Conservation (phyloP, 2,329 filamentous ascomycete species). For the Venturia aucupariae region DNA sequence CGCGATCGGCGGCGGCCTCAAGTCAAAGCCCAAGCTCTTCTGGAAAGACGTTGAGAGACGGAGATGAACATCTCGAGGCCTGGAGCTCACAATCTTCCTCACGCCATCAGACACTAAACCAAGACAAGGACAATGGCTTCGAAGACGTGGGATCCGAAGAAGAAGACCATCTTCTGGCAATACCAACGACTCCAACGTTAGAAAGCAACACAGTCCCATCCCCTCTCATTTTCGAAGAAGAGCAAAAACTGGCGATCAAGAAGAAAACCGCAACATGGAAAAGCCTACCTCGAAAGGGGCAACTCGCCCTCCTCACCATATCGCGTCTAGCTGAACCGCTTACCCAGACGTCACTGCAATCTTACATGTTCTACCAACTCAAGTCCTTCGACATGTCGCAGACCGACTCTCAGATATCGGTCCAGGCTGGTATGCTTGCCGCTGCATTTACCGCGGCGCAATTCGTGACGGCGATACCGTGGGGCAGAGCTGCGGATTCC, state of each 20-base stretch:
- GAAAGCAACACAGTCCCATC: background rate
- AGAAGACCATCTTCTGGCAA: background rate
- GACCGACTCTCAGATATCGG: conserved; percentile 56
- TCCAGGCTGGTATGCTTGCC: conserved; percentile 67
- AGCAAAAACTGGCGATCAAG: conserved; percentile 19
- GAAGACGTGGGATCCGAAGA: background rate
- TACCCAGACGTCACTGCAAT: conserved; percentile 66
- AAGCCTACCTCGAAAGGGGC: conserved; percentile 65
- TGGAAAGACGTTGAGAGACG: background rate
- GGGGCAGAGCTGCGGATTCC: conserved; percentile 64
- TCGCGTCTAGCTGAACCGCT: conserved; percentile 75
- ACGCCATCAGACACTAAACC: background rate
- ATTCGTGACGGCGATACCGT: conserved; percentile 72
- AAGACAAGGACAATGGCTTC: background rate
- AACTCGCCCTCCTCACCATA: conserved; percentile 68
- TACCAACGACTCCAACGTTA: background rate
- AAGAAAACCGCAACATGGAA: conserved; percentile 55
- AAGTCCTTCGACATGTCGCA: conserved; percentile 59
- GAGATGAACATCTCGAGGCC: background rate
- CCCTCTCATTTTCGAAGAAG: background rate
- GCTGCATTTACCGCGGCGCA: conserved; percentile 75
- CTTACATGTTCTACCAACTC: conserved; percentile 86
- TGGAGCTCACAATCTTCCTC: background rate
- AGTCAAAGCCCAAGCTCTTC: conserved; percentile 3
- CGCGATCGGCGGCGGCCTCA: background rate